Conservation (phyloP, 2,329 filamentous ascomycete species). For the Verticillium nubilum region DNA sequence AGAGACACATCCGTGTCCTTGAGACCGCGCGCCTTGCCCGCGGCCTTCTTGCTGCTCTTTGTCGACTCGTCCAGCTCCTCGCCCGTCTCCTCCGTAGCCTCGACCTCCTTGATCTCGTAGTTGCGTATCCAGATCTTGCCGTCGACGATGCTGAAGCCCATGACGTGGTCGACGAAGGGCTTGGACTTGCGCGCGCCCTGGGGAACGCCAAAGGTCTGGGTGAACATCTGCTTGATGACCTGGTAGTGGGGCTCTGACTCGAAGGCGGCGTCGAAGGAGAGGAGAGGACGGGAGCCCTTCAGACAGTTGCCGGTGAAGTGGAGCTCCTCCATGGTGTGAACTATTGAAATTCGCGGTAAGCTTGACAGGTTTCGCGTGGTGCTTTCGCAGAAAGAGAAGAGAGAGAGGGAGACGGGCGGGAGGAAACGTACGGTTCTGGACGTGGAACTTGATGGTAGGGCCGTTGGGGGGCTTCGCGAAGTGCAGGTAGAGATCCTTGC, state of each 20-base stretch:
- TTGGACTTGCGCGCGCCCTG: slow-evolving; percentile 84
- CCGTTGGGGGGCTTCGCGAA: slow-evolving; percentile 82
- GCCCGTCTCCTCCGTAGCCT: slow-evolving; percentile 15
- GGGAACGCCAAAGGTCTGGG: slow-evolving; percentile 88
- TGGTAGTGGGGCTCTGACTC: slow-evolving; percentile 73
- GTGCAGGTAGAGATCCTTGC: slow-evolving; percentile 92
- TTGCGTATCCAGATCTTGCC: slow-evolving; percentile 46
- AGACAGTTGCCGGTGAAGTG: slow-evolving; percentile 96
- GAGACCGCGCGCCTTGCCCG: slow-evolving; percentile 29
- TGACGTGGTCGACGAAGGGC: slow-evolving; percentile 93
- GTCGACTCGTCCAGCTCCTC: not conserved
- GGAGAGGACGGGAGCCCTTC: slow-evolving; percentile 83
- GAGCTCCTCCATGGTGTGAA: slow-evolving; percentile 95
- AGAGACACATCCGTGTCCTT: slow-evolving; percentile 74
- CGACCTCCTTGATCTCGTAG: slow-evolving; percentile 68
- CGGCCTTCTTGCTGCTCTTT: slow-evolving; percentile 24
- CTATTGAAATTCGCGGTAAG: too few relatives aligned
- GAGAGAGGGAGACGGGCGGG: not conserved
- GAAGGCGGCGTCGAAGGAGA: slow-evolving; percentile 91
- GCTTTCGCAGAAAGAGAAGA: too few relatives aligned
- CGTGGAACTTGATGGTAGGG: slow-evolving; percentile 60
- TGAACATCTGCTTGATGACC: slow-evolving; percentile 85
- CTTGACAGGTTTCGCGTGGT: too few relatives aligned
- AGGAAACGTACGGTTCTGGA: slow-evolving; percentile 61
- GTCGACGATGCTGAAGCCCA: slow-evolving; percentile 85